Evolutionary conservation across 1,284 basidiomycete species (phyloP), one percentile per base, ranked within the genome.

Genomic region (Inonotus obliquus): DNA sequence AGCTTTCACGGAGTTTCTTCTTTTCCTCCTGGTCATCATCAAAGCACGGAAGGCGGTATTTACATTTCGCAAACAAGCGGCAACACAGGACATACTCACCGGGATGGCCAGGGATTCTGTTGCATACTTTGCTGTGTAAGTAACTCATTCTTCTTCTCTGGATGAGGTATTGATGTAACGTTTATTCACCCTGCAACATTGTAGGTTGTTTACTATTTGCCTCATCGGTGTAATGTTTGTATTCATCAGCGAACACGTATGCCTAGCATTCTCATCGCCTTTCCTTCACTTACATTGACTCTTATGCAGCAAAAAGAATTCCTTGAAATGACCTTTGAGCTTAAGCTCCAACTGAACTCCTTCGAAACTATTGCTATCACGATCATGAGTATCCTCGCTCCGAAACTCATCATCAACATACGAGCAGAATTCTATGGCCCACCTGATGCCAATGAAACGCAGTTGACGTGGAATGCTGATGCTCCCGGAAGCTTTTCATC

Each of bases 81-180:
- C 7, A 23, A 57, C 29, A 17, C 55, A 17, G n/a, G 58, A 60
- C 38, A 54, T 60, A 29, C 52, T 19, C 27, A 19, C 58, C 4
- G 10, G 41, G n/a, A 60, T 60, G 47, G 58, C 58, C 3, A 60
- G 38, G 41, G 58, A 60, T 53, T 60, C 58, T 13, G 39, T 41
- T 4, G 11, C 38, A 27, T 60, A 60, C 21, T 60, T 60, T 39
- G 47, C 58, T 35, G 19, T 54, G 58, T 53, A 35, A 41, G 58
- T 32, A 19, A n/a, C n/a, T n/a, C n/a, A n/a, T n/a, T 49, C 19
- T 17, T 44, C 1, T 23, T 3, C n/a, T 35, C 38, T 13, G 11
- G 35, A 13, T 10, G 4, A n/a, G 35, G 21, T 51, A 19, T 44
- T 14, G 21, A 45, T 17, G 4, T 3, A 4, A 45, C 41, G 14